Conservation (phyloP, 2,329 filamentous ascomycete species). For the Xylaria sp. region DNA sequence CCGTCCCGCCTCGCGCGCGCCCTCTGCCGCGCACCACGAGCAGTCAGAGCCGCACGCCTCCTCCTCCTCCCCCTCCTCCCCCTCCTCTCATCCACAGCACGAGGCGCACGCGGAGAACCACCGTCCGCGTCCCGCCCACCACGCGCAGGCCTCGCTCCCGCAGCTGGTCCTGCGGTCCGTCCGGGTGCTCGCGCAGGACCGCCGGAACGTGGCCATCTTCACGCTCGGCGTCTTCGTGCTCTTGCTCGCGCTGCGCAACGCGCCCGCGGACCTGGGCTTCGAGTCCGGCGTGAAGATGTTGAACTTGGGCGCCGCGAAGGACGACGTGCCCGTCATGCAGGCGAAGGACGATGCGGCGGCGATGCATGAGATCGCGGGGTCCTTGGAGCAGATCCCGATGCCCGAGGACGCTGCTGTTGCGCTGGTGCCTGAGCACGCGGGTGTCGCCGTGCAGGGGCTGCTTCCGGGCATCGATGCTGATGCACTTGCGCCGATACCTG, state of each 20-base stretch:
- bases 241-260: slow-evolving; percentile 48
- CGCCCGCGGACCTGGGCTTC: slow-evolving; percentile 33
- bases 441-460: background rate
- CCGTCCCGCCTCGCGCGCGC: slow-evolving; percentile 13
- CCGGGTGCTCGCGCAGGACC: slow-evolving; percentile 58
- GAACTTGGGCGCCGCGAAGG: slow-evolving; percentile 29
- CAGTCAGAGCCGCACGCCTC: slow-evolving; percentile 30
- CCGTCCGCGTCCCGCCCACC: slow-evolving; percentile 35
- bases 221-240: slow-evolving; percentile 57
- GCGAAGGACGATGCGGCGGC: slow-evolving; percentile 1
- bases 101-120: slow-evolving; percentile 38
- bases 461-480: background rate
- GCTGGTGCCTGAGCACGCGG: background rate
- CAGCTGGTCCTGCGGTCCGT: slow-evolving; percentile 58
- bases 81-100: slow-evolving; percentile 21
- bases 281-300: slow-evolving; percentile 26
- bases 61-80: slow-evolving; percentile 26
- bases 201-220: slow-evolving; percentile 62
- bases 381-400: no score
- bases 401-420: slow-evolving; percentile 1
- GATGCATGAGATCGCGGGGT: no score
- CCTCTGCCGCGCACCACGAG: slow-evolving; percentile 22
- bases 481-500: background rate
- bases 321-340: slow-evolving; percentile 30
- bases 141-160: slow-evolving; percentile 53